phyloP scores from a whole-genome alignment of 164 flowering plant species.

The Warburgia ugandensis region DNA sequence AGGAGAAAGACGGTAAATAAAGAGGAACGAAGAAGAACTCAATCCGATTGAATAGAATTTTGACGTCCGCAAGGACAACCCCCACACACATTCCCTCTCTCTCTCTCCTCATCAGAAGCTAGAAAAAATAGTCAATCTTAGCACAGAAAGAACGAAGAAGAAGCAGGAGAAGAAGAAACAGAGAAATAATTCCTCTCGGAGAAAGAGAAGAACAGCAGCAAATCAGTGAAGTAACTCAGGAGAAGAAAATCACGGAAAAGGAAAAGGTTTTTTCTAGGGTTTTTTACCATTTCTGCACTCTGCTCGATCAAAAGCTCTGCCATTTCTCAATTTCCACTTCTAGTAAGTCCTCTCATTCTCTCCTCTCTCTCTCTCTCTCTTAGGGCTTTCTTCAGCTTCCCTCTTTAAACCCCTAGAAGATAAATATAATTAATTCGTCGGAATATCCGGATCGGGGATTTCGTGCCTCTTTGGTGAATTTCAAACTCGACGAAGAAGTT shows the following conservation, averaged over 20 bases:
- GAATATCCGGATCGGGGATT: not conserved
- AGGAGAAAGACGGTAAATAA: constrained; percentile 16
- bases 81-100: constrained; percentile 8
- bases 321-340: not conserved
- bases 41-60: constrained; percentile 20
- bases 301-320: no score
- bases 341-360: no score
- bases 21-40: constrained; percentile 13
- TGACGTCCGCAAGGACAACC: constrained; percentile 32
- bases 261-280: constrained; percentile 9
- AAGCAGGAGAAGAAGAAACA: not conserved
- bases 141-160: not conserved
- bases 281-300: no score
- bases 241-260: constrained; percentile 3
- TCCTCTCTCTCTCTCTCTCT: not conserved
- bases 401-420: not conserved
- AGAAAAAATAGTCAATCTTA: no score
- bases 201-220: not conserved
- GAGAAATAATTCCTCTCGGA: no score
- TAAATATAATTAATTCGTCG: not conserved
- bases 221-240: no score
- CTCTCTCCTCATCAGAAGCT: not conserved
- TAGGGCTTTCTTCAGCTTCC: constrained; percentile 3
- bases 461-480: not conserved
- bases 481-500: constrained; percentile 3